Percentiles rank a stretch among this genome's conserved stretches.
phyloP scores from a whole-genome alignment of 1,284 basidiomycete species.

The Microbotryum intermedium region DNA sequence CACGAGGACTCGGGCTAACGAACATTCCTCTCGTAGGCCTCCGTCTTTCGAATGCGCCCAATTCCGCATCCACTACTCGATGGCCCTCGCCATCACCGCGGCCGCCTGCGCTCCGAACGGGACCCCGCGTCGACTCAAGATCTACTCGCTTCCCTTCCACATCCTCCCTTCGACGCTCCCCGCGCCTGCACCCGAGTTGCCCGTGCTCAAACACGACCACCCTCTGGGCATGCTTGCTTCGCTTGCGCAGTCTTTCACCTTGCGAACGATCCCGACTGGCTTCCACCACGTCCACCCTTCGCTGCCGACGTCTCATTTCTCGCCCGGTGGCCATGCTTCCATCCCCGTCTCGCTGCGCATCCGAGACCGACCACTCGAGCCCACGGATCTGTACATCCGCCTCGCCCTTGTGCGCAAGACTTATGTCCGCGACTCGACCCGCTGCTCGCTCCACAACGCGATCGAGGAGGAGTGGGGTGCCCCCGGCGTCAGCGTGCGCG shows the following conservation, averaged over 20 bases:
- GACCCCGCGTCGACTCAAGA: constrained; percentile 34
- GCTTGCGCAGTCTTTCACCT: constrained; percentile 29
- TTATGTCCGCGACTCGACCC: constrained; percentile 34
- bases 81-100: constrained; percentile 36
- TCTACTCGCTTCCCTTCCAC: constrained; percentile 36
- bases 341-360: constrained; percentile 35
- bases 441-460: constrained; percentile 18
- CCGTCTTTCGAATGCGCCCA: constrained; percentile 35
- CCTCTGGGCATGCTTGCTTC: constrained; percentile 30
- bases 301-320: constrained; percentile 34
- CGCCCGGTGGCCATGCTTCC: constrained; percentile 32
- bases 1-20: constrained; percentile 31
- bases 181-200: constrained; percentile 28
- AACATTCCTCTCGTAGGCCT: constrained; percentile 32
- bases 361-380: constrained; percentile 35
- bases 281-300: constrained; percentile 36
- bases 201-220: constrained; percentile 32
- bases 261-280: constrained; percentile 29
- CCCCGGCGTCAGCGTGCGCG: constrained; percentile 12
- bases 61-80: constrained; percentile 36
- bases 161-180: constrained; percentile 36
- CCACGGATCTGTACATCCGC: constrained; percentile 37
- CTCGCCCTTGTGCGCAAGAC: constrained; percentile 35
- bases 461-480: constrained; percentile 30
- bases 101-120: constrained; percentile 25